Conservation (phyloP, 2,329 filamentous ascomycete genomes). For the Teratosphaeria pseudoeucalypti region DNA sequence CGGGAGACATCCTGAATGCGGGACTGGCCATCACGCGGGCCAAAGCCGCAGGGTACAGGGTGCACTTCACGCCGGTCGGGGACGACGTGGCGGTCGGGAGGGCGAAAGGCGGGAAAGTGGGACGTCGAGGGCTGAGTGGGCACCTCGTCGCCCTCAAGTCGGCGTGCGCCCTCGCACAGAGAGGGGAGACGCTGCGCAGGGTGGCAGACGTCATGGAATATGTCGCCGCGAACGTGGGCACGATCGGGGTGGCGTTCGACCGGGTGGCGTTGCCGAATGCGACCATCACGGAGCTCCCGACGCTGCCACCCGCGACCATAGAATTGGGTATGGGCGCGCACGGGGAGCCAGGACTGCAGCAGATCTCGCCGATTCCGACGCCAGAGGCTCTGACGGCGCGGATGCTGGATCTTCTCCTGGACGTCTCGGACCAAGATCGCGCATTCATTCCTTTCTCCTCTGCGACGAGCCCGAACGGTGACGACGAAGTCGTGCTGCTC, state of each 20-base stretch:
- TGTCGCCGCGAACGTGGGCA: slow-evolving; percentile 26
- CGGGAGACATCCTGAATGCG: slow-evolving; percentile 54
- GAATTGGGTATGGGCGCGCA: slow-evolving; percentile 59
- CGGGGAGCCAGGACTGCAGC: slow-evolving; percentile 53
- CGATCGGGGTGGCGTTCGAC: slow-evolving; percentile 27
- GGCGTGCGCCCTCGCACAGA: slow-evolving; percentile 44
- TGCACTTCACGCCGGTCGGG: slow-evolving; percentile 50
- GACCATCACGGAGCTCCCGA: slow-evolving; percentile 51
- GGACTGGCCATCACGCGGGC: slow-evolving; percentile 50
- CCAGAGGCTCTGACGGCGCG: slow-evolving; percentile 23
- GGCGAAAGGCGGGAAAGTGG: slow-evolving; percentile 46
- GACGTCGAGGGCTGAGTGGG: slow-evolving; percentile 51
- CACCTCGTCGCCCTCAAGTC: slow-evolving; percentile 52
- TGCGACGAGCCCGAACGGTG: slow-evolving; percentile 17
- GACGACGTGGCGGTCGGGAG: slow-evolving; percentile 56
- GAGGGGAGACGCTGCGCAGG: slow-evolving; percentile 21
- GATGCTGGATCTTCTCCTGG: slow-evolving; percentile 27
- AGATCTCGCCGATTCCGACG: slow-evolving; percentile 38
- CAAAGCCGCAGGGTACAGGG: slow-evolving; percentile 43
- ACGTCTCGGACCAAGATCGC: slow-evolving; percentile 24
- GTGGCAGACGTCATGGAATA: slow-evolving; percentile 29
- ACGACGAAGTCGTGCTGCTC: slow-evolving; percentile 24
- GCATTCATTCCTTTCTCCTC: slow-evolving; percentile 28
- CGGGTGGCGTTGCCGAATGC: slow-evolving; percentile 34
- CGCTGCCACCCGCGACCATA: slow-evolving; percentile 41